Evolutionary conservation across 164 flowering plant species (phyloP).

Genomic region (Sedum album): DNA sequence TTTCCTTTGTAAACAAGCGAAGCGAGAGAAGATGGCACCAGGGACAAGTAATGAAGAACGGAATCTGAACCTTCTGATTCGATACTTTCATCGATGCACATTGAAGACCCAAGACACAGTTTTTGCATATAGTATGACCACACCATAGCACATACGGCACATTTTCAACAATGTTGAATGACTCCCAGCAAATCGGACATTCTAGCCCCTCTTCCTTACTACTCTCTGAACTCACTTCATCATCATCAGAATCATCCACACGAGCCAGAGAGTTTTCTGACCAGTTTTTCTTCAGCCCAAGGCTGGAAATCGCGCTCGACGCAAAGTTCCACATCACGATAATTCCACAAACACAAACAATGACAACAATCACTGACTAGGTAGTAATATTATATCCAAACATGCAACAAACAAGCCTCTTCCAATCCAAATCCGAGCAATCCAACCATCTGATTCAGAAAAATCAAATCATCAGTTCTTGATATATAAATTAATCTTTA

Average conservation of each 20-base stretch:
- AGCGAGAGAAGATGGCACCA: slow-evolving; percentile 66
- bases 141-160: slow-evolving; percentile 71
- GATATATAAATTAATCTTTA: neutral
- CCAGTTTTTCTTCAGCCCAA: slow-evolving; percentile 19
- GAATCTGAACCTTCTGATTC: too few relatives aligned
- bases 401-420: neutral
- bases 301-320: slow-evolving; percentile 28
- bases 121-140: slow-evolving; percentile 70
- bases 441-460: neutral
- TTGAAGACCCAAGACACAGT: slow-evolving; percentile 50
- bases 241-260: slow-evolving; percentile 18
- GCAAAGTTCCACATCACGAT: slow-evolving; percentile 39
- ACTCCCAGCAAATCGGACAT: slow-evolving; percentile 75
- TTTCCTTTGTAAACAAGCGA: slow-evolving; percentile 51
- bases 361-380: neutral
- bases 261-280: neutral
- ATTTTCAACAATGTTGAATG: slow-evolving; percentile 66
- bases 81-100: slow-evolving; percentile 20
- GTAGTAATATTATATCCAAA: neutral
- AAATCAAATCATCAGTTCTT: neutral
- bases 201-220: slow-evolving; percentile 54
- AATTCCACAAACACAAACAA: too few relatives aligned
- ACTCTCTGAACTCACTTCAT: slow-evolving; percentile 28
- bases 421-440: neutral
- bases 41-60: slow-evolving; percentile 57